Evolutionary conservation across 106 monocot genomes (phyloP), one percentile per base, ranked within the genome.

Genomic region (Narthecium ossifragum): DNA sequence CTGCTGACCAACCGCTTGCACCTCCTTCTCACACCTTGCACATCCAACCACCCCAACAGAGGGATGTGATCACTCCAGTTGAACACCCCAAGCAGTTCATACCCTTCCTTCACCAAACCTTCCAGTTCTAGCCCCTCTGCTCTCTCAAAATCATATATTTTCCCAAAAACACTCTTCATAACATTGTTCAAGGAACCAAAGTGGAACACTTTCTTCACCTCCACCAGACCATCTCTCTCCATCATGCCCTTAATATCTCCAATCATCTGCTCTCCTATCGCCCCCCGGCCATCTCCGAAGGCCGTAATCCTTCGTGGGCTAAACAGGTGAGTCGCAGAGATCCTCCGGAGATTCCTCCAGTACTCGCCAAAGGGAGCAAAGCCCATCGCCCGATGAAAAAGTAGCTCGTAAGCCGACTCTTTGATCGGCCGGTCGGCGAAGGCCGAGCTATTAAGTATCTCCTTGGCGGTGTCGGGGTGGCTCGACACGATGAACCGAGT

Each of bases 1-100:
- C 59, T 68, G 0, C 14, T 14, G 4, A 64, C 57, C 53, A 79
- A 32, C 21, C 27, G 27, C 31, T 22, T 47, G 25, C 79, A 79
- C 69, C 73, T 64, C 48, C 48, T 69, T 38, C 69, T 59, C 10
- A 79, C 49, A 0, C 73, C 79, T 18, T 73, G 59, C 21, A 73
- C 40, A 39, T 79, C 79, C 45, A 79, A 29, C 46, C 57, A 29
- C 0, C 69, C 59, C 14, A 68, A 45, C 6, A 79, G 2, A 1
- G 73, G 73, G 23, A 79, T 55, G 21, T 79, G 79, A 34, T 79
- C 79, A 25, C 61, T 58, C 79, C 73, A 79, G 62, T 73, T 73
- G 46, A 74, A 56, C 52, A 47, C 36, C 33, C 74, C 67, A 14
- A 74, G 67, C 17, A 74, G 61, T 21, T 67, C 67, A 49, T 74